phyloP scores from a whole-genome alignment of 164 flowering plant genomes.

The Dillenia turbinata region DNA sequence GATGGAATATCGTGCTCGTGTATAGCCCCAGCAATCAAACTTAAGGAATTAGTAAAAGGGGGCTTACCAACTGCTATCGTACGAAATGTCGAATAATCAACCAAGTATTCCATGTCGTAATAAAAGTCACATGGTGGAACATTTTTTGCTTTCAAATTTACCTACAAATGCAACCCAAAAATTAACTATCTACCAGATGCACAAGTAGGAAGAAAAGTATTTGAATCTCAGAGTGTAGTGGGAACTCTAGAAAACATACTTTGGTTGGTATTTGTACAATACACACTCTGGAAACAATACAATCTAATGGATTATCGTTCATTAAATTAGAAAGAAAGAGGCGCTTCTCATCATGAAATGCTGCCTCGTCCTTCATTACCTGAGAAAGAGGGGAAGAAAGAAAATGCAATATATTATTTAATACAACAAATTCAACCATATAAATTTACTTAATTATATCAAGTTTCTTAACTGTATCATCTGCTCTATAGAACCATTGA shows the following conservation, averaged over 20 bases:
- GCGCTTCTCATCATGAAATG: conserved; percentile 77
- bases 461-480: conserved; percentile 65
- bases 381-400: conserved; percentile 20
- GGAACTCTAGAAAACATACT: conserved; percentile 32
- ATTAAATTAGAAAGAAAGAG: conserved; percentile 67
- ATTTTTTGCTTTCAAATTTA: conserved; percentile 23
- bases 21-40: too few relatives aligned
- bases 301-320: conserved; percentile 85
- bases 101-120: conserved; percentile 85
- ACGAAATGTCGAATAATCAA: conserved; percentile 81
- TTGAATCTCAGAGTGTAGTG: not conserved
- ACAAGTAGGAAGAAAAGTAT: conserved; percentile 1
- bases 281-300: conserved; percentile 75
- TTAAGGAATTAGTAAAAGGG: not conserved
- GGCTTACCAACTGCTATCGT: conserved; percentile 41
- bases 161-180: conserved; percentile 27
- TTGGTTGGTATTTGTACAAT: conserved; percentile 38
- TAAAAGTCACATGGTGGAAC: conserved; percentile 59
- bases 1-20: too few relatives aligned
- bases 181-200: not conserved
- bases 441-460: not conserved
- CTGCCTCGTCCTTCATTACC: conserved; percentile 65
- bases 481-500: conserved; percentile 89
- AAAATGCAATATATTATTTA: conserved; percentile 8
- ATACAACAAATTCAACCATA: conserved; percentile 3